Base-by-base conservation (phyloP, 768 basidiomycete species). In the Lepiota venenata region DNA sequence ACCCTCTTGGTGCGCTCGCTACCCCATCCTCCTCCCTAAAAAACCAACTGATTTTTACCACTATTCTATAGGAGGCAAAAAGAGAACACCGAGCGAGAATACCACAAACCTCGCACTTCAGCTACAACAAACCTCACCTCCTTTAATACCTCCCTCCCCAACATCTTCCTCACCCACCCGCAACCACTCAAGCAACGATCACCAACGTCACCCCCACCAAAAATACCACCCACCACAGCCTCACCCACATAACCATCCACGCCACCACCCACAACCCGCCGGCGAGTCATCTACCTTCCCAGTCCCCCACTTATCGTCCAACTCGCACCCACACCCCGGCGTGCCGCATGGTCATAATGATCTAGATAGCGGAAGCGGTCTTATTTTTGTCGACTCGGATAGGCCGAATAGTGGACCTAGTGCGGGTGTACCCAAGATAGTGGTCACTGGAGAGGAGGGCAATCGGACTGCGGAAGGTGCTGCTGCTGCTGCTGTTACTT, bases 341-440 rank as follows among this genome's bases (percentile, higher is more conserved):
- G 29, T 29, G 8, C 37, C 44, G 46, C 52, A 40, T 40, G 52
- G 37, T 32, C 44, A 54, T 42, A 2, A 4, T 38, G 43, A 46
- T 46, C 20, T 36, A n/a, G 16, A 21, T 37, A n/a, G 18, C 11
- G 42, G n/a, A 35, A 35, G 25, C 16, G 21, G 29, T 35, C 16
- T 32, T 54, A 54, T 54, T 54, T 54, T 54, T 47, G 45, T 21
- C 4, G 52, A 47, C 41, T 44, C 43, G 32, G 41, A n/a, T 54
- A 46, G 6, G n/a, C 37, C 36, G 37, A 39, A 8, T 29, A 32
- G 32, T 35, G 32, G 35, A 5, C 14, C 21, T 54, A 54, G 43
- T 39, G 52, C 52, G 52, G 52, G 37, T 18, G 36, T 52, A 43
- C 50, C 50, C n/a, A 20, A 41, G 20, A 52, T 52, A 6, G 27